A percentile compares a stretch with the other conserved stretches of the same genome.
Conservation (phyloP, 352 stramenopile genomes). For the Phytophthora sp. region DNA sequence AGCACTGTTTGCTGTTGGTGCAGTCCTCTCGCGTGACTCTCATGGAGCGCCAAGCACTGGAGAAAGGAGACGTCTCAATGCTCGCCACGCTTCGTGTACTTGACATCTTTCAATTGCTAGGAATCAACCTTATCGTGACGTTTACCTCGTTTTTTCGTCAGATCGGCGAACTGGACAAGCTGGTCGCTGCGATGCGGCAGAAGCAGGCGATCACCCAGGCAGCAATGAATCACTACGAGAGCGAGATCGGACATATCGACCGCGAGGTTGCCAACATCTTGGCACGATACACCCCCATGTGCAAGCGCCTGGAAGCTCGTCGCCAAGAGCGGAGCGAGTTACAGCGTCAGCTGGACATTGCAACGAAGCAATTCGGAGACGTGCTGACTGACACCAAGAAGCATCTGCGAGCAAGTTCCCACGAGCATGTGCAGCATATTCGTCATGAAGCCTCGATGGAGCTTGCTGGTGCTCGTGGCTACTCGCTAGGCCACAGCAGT, state of each 20-base stretch:
- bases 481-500: slow-evolving; percentile 61
- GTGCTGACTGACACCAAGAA: slow-evolving; percentile 71
- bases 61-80: slow-evolving; percentile 79
- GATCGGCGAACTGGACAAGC: slow-evolving; percentile 78
- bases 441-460: slow-evolving; percentile 61
- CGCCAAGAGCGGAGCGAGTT: slow-evolving; percentile 50
- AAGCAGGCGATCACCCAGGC: slow-evolving; percentile 62
- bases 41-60: slow-evolving; percentile 73
- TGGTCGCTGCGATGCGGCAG: slow-evolving; percentile 73
- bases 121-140: background rate
- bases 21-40: slow-evolving; percentile 62
- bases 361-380: slow-evolving; percentile 65
- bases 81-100: slow-evolving; percentile 69
- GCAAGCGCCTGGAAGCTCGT: slow-evolving; percentile 62
- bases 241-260: slow-evolving; percentile 68
- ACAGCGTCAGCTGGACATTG: slow-evolving; percentile 53
- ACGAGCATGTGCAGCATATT: slow-evolving; percentile 70
- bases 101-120: slow-evolving; percentile 1
- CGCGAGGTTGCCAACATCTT: slow-evolving; percentile 68
- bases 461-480: slow-evolving; percentile 54
- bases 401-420: slow-evolving; percentile 51
- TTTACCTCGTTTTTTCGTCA: too few relatives aligned
- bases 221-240: slow-evolving; percentile 57
- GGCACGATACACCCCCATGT: slow-evolving; percentile 67
- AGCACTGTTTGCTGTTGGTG: slow-evolving; percentile 3